Evolutionary conservation across 768 basidiomycete species (phyloP).

Genomic region (Pleurotus tuber-regium): DNA sequence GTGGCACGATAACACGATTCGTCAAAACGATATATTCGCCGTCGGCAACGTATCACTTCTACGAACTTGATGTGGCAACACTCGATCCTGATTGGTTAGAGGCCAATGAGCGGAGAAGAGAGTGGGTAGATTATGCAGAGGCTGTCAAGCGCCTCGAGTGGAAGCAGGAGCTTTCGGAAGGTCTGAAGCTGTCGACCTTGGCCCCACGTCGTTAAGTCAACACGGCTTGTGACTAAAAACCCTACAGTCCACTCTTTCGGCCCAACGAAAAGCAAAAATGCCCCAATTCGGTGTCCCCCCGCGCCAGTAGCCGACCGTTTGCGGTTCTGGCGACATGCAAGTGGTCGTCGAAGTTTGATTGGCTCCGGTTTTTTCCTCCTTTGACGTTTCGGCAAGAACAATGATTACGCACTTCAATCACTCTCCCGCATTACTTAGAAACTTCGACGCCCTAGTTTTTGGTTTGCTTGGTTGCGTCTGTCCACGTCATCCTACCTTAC

Average conservation of each 20-base stretch:
- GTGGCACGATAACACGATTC: slow-evolving; percentile 81
- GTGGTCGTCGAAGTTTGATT: background rate
- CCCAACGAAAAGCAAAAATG: background rate
- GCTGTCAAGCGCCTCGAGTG: slow-evolving; percentile 72
- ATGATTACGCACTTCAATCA: slow-evolving; percentile 2
- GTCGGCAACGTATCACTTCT: slow-evolving; percentile 85
- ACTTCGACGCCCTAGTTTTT: background rate
- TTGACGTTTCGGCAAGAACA: background rate
- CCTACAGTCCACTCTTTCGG: background rate
- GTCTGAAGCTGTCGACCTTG: slow-evolving; percentile 67
- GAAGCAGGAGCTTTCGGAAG: slow-evolving; percentile 84
- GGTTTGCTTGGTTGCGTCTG: background rate
- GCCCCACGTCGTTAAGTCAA: slow-evolving; percentile 48
- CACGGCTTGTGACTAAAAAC: background rate
- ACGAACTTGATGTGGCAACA: slow-evolving; percentile 77
- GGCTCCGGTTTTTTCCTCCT: background rate
- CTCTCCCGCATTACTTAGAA: slow-evolving; percentile 7
- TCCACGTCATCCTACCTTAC: slow-evolving; percentile 6
- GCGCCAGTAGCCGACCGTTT: background rate
- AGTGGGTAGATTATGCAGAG: slow-evolving; percentile 89
- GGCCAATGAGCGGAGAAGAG: slow-evolving; percentile 71
- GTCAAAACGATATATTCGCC: slow-evolving; percentile 80
- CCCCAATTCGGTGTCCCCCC: background rate
- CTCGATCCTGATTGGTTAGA: slow-evolving; percentile 85
- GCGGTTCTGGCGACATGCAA: background rate